Percentiles rank a stretch among this genome's conserved stretches.
These are phyloP conservation scores for Solanum medicagineum DNA, from an alignment of 257 asterid species.

Conservation along the genomic window DNA sequence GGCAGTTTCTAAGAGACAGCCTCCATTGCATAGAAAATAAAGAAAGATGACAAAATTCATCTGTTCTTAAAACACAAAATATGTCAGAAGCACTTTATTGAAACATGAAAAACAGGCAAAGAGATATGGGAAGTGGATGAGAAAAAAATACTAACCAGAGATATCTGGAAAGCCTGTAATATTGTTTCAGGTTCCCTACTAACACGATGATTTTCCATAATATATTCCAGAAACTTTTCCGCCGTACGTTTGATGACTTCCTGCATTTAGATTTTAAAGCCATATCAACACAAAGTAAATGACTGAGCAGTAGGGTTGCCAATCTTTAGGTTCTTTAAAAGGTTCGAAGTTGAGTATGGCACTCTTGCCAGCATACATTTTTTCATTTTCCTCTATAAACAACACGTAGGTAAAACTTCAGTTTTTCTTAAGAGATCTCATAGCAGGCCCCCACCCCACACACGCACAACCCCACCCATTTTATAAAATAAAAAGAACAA, in stretches of 20 bases:
- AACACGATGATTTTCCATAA: conserved; percentile 12
- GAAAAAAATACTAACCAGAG: conserved; percentile 11
- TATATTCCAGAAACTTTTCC: conserved; percentile 9
- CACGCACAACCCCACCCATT: not conserved
- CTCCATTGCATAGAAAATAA: not conserved
- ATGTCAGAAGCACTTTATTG: not conserved
- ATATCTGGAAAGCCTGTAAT: conserved; percentile 17
- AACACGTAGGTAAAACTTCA: not conserved
- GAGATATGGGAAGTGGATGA: not conserved
- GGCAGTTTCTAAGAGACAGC: not conserved
- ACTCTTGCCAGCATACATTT: not conserved
- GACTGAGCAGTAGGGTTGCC: not conserved
- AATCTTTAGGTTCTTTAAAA: not conserved
- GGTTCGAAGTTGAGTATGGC: not conserved
- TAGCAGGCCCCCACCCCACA: not conserved
- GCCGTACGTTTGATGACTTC: conserved; percentile 2
- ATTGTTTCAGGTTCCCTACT: conserved; percentile 11
- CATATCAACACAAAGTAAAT: not conserved
- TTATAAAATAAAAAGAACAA: not conserved
- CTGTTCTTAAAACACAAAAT: not conserved
- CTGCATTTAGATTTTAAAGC: conserved; percentile 6
- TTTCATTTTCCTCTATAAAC: not conserved
- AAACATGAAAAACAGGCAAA: not conserved
- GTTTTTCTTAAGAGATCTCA: not conserved
- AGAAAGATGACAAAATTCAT: not conserved